A percentile compares a stretch with the other conserved stretches of the same genome.
phyloP scores from a whole-genome alignment of 1,284 basidiomycete species.

The Salmacisia buchloeana region DNA sequence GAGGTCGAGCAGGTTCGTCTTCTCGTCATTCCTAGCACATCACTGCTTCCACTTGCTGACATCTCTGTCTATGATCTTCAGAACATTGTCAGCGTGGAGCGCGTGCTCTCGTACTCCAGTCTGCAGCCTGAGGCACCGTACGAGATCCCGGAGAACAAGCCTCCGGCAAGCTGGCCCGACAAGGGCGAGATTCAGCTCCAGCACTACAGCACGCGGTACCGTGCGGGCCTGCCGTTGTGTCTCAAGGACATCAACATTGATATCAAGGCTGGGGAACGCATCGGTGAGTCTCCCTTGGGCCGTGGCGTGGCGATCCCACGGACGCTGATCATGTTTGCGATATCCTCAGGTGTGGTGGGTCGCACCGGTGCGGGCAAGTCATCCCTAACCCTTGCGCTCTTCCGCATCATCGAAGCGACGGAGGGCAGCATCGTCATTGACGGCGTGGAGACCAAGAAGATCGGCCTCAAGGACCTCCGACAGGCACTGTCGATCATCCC shows the following conservation, averaged over 20 bases:
- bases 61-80: too few species aligned
- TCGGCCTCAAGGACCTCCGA: constrained; percentile 70
- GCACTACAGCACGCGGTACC: constrained; percentile 76
- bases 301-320: too few species aligned
- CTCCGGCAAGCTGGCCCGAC: constrained; percentile 64
- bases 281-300: constrained; percentile 56
- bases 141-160: constrained; percentile 25
- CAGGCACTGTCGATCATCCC: constrained; percentile 76
- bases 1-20: constrained; percentile 65
- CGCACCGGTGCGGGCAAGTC: constrained; percentile 91
- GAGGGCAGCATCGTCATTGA: constrained; percentile 76
- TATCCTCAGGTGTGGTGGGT: constrained; percentile 54
- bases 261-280: constrained; percentile 66
- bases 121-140: constrained; percentile 71
- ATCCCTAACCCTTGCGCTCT: constrained; percentile 60
- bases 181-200: constrained; percentile 71
- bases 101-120: constrained; percentile 63
- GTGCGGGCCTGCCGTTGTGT: constrained; percentile 71
- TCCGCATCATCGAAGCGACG: constrained; percentile 61
- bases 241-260: constrained; percentile 67
- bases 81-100: constrained; percentile 73
- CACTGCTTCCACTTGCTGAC: neutral
- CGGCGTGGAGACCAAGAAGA: constrained; percentile 71
- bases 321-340: neutral
- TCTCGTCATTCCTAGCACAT: neutral